Conservation (phyloP, 352 stramenopile genomes). For the Phytophthora ohioensis region DNA sequence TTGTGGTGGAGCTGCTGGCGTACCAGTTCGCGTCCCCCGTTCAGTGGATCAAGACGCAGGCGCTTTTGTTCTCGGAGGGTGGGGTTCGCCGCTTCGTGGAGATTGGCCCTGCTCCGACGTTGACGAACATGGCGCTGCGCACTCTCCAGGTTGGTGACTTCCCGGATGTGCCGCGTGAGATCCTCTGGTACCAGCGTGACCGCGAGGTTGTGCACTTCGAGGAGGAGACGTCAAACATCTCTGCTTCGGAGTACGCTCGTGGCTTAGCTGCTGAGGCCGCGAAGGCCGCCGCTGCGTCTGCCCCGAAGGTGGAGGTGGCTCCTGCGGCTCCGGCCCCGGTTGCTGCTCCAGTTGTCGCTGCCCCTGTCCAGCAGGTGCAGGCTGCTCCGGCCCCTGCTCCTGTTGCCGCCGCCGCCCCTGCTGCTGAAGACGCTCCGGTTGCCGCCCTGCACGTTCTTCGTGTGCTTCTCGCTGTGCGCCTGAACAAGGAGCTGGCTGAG, state of each 20-base stretch:
- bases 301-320: slow-evolving; percentile 44
- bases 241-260: slow-evolving; percentile 71
- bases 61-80: slow-evolving; percentile 69
- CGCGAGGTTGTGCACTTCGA: slow-evolving; percentile 86
- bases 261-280: slow-evolving; percentile 24
- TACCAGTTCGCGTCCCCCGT: slow-evolving; percentile 92
- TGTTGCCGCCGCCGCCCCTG: slow-evolving; percentile 16
- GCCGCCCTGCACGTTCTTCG: slow-evolving; percentile 73
- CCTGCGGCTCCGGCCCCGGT: not conserved
- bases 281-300: slow-evolving; percentile 53
- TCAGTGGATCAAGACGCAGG: slow-evolving; percentile 91
- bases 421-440: slow-evolving; percentile 68
- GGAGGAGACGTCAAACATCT: slow-evolving; percentile 66
- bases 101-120: slow-evolving; percentile 81
- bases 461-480: slow-evolving; percentile 73
- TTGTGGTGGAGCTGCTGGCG: slow-evolving; percentile 87
- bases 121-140: slow-evolving; percentile 87
- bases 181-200: slow-evolving; percentile 89
- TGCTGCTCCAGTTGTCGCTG: slow-evolving; percentile 28
- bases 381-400: slow-evolving; percentile 24
- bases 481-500: slow-evolving; percentile 81
- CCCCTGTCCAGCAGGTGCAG: slow-evolving; percentile 35
- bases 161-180: slow-evolving; percentile 60
- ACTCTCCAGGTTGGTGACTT: slow-evolving; percentile 81
- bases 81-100: slow-evolving; percentile 82